A percentile compares a stretch with the other conserved stretches of the same genome.
These are phyloP conservation scores for Pseudophaeomoniella oleicola DNA, from an alignment of 2,329 filamentous ascomycete genomes.

Conservation along the genomic window DNA sequence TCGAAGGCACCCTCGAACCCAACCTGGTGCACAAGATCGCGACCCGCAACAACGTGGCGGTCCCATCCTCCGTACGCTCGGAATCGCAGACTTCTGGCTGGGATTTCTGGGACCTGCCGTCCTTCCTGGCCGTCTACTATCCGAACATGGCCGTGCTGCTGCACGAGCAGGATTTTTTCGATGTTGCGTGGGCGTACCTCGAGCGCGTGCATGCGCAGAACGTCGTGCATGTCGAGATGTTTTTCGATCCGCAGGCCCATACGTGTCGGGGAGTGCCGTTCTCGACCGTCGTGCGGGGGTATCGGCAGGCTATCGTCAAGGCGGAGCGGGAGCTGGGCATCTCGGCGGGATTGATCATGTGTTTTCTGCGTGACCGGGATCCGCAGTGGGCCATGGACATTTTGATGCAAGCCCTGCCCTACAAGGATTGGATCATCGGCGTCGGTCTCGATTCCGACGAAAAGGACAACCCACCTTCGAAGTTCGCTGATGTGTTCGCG, in stretches of 20 bases:
- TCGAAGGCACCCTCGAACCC: slow-evolving; percentile 9
- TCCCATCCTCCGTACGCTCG: slow-evolving; percentile 8
- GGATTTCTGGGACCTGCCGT: slow-evolving; percentile 10
- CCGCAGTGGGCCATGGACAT: slow-evolving; percentile 12
- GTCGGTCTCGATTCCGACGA: slow-evolving; percentile 13
- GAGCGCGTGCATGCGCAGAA: slow-evolving; percentile 46
- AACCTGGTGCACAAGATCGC: slow-evolving; percentile 7
- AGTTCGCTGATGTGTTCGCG: slow-evolving; percentile 10
- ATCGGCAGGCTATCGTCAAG: slow-evolving; percentile 42
- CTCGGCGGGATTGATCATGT: slow-evolving; percentile 53
- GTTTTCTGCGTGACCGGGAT: slow-evolving; percentile 42
- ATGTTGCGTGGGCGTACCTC: slow-evolving; percentile 60
- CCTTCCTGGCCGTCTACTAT: slow-evolving; percentile 64
- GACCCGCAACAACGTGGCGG: slow-evolving; percentile 8
- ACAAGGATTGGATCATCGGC: slow-evolving; percentile 10
- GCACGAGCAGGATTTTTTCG: slow-evolving; percentile 53
- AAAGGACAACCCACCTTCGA: slow-evolving; percentile 10
- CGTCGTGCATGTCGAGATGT: slow-evolving; percentile 60
- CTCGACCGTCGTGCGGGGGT: slow-evolving; percentile 48
- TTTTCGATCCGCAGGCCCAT: slow-evolving; percentile 71
- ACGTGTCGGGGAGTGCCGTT: slow-evolving; percentile 48
- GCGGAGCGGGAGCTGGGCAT: slow-evolving; percentile 51
- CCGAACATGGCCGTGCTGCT: slow-evolving; percentile 58
- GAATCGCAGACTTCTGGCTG: slow-evolving; percentile 5
- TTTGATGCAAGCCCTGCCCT: slow-evolving; percentile 10